Conservation (phyloP, 2,329 filamentous ascomycete genomes). For the Shiraia bambusicola region DNA sequence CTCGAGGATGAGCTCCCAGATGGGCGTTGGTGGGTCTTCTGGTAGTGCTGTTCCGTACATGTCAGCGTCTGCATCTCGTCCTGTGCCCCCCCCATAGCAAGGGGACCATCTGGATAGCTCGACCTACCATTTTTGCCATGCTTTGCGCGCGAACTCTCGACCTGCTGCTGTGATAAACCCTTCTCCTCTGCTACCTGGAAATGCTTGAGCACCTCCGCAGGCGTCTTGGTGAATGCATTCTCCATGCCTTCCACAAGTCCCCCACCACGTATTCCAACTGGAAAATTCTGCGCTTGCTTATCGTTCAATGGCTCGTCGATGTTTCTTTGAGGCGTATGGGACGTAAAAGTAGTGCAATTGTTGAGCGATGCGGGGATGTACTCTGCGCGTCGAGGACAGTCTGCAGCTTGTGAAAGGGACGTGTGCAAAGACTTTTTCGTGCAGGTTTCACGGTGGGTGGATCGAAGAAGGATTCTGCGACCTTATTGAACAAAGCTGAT, state of each 20-base stretch:
- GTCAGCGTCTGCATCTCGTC: conserved; percentile 4
- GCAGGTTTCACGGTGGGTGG: background rate
- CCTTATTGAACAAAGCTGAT: background rate
- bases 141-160: conserved; percentile 48
- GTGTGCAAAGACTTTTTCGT: background rate
- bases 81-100: background rate
- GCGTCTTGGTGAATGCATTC: conserved; percentile 53
- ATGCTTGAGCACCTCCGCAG: conserved; percentile 53
- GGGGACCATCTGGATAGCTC: background rate
- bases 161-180: conserved; percentile 55
- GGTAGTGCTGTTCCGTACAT: conserved; percentile 58
- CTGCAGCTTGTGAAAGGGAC: background rate
- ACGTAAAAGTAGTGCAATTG: background rate
- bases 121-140: conserved; percentile 58
- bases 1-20: conserved; percentile 96
- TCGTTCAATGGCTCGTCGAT: background rate
- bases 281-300: conserved; percentile 1
- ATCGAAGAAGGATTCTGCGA: no score
- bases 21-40: conserved; percentile 91
- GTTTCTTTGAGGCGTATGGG: background rate
- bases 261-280: conserved; percentile 8
- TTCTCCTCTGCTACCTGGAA: conserved; percentile 55
- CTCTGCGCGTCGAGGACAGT: background rate
- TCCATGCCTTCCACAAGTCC: conserved; percentile 48
- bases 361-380: background rate